phyloP scores from a whole-genome alignment of 768 basidiomycete species.

The Mycena venus region DNA sequence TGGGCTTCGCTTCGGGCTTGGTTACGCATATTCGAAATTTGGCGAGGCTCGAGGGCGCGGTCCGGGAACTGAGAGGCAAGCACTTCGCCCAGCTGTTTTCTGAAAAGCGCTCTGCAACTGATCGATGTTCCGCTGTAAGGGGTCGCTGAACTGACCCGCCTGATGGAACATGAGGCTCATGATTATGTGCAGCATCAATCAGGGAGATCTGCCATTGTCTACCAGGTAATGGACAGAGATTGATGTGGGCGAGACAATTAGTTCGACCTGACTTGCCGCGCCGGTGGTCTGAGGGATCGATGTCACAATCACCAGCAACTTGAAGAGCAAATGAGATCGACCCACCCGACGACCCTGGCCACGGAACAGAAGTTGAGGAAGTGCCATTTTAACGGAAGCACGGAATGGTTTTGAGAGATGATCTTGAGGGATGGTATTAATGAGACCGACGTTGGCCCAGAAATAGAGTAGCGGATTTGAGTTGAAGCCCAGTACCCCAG shows the following conservation, averaged over 20 bases:
- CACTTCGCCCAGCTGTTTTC: constrained; percentile 7
- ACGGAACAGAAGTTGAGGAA: too few relatives aligned
- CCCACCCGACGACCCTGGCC: too few relatives aligned
- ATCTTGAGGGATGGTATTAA: too few relatives aligned
- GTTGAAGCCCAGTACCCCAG: too few relatives aligned
- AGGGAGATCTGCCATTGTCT: constrained; percentile 28
- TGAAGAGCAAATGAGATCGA: too few relatives aligned
- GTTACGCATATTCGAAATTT: constrained; percentile 47
- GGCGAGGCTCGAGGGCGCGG: constrained; percentile 42
- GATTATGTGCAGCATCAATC: constrained; percentile 40
- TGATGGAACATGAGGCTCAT: constrained; percentile 35
- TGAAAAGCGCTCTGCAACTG: constrained; percentile 22
- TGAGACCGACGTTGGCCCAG: too few relatives aligned
- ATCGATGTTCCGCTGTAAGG: constrained; percentile 35
- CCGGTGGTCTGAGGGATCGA: constrained; percentile 26
- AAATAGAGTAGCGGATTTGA: too few relatives aligned
- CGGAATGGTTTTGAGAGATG: too few relatives aligned
- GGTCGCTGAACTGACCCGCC: constrained; percentile 30
- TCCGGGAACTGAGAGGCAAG: constrained; percentile 26
- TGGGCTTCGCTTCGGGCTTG: constrained; percentile 30
- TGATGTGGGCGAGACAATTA: constrained; percentile 37
- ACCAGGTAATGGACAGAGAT: constrained; percentile 15
- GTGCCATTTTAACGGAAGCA: too few relatives aligned
- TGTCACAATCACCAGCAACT: too few relatives aligned
- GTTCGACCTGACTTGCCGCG: constrained; percentile 16